phyloP scores from a whole-genome alignment of 768 basidiomycete species.

The Mycena belliarum region DNA sequence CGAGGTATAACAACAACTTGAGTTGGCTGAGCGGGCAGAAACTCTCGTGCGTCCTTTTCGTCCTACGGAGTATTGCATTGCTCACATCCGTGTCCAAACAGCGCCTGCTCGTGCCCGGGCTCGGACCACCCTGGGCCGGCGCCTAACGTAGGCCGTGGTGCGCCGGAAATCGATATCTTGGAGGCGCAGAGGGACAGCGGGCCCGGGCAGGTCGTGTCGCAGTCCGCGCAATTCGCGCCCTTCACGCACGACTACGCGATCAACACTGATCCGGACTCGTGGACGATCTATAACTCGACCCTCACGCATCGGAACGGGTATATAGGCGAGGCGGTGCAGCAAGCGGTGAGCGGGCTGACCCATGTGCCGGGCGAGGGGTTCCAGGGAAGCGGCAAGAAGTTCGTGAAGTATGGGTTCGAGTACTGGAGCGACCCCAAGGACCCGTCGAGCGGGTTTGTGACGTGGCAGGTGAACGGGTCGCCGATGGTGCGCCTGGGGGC shows the following conservation, averaged over 20 bases:
- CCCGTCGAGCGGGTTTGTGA: conserved; percentile 60
- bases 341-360: conserved; percentile 52
- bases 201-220: conserved; percentile 63
- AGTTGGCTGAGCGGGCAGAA: conserved; percentile 80
- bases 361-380: conserved; percentile 53
- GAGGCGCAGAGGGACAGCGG: conserved; percentile 71
- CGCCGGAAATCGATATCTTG: conserved; percentile 83
- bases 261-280: conserved; percentile 35
- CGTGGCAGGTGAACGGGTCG: conserved; percentile 69
- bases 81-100: conserved; percentile 23
- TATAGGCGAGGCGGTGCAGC: conserved; percentile 59
- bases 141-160: conserved; percentile 56
- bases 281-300: conserved; percentile 33
- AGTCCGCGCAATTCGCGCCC: conserved; percentile 71
- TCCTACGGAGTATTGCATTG: neutral
- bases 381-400: conserved; percentile 55
- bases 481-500: conserved; percentile 56
- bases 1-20: conserved; percentile 57
- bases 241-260: conserved; percentile 47
- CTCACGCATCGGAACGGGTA: conserved; percentile 41
- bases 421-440: conserved; percentile 65
- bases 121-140: conserved; percentile 79
- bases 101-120: conserved; percentile 74
- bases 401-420: conserved; percentile 66
- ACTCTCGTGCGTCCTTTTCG: conserved; percentile 51